Percentiles rank a stretch among this genome's conserved stretches.
phyloP scores from a whole-genome alignment of 352 stramenopile species.

The Pythium guiyangense region DNA sequence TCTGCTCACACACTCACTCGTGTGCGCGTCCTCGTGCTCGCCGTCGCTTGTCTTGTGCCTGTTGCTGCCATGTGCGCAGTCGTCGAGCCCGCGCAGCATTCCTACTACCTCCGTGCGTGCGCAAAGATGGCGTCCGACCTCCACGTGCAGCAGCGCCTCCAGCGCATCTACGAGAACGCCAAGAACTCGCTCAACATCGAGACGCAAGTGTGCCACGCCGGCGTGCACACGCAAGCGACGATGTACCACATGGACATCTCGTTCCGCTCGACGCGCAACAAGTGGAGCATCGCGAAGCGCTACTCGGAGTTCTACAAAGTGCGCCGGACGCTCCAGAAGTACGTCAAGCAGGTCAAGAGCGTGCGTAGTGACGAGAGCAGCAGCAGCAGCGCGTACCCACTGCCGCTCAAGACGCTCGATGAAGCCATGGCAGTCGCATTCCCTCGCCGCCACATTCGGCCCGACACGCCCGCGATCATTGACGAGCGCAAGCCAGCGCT shows the following conservation, averaged over 20 bases:
- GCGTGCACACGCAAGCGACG: slow-evolving; percentile 49
- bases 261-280: slow-evolving; percentile 79
- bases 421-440: slow-evolving; percentile 50
- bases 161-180: slow-evolving; percentile 67
- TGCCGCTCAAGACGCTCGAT: slow-evolving; percentile 51
- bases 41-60: too few relatives aligned
- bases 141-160: slow-evolving; percentile 57
- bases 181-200: slow-evolving; percentile 80
- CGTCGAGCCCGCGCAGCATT: not conserved
- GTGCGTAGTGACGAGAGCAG: not conserved
- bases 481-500: slow-evolving; percentile 60
- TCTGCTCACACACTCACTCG: too few relatives aligned
- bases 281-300: slow-evolving; percentile 84
- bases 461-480: slow-evolving; percentile 72
- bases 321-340: slow-evolving; percentile 54
- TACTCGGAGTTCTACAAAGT: slow-evolving; percentile 84
- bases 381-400: not conserved
- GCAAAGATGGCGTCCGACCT: slow-evolving; percentile 44
- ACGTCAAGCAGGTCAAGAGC: slow-evolving; percentile 64
- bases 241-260: slow-evolving; percentile 88
- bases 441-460: slow-evolving; percentile 66
- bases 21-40: too few relatives aligned
- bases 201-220: slow-evolving; percentile 60
- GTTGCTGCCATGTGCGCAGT: not conserved
- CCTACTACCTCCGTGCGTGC: not conserved